Evolutionary conservation across 176 grass and related monocot species (phyloP).

Genomic region (Raddia guianensis): DNA sequence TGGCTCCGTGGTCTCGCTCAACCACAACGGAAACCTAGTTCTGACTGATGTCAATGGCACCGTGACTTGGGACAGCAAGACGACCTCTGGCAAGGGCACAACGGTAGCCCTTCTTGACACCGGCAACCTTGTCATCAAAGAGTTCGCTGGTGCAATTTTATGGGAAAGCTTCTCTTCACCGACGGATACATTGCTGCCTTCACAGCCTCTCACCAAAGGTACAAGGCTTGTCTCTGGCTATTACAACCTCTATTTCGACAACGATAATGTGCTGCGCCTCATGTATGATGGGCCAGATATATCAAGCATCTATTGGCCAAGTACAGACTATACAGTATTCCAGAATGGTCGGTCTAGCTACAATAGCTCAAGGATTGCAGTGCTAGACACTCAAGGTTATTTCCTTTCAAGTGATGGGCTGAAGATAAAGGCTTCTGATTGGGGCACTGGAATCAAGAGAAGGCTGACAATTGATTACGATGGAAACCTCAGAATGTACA

Average conservation of each 20-base stretch:
- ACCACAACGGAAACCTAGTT: slow-evolving; percentile 49
- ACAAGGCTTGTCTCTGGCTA: slow-evolving; percentile 54
- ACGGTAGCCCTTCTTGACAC: slow-evolving; percentile 55
- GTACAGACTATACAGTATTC: slow-evolving; percentile 22
- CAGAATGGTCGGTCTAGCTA: slow-evolving; percentile 48
- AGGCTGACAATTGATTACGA: slow-evolving; percentile 62
- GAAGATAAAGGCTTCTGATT: slow-evolving; percentile 50
- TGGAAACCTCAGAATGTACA: slow-evolving; percentile 64
- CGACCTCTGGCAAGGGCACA: slow-evolving; percentile 21
- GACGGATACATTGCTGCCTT: slow-evolving; percentile 63
- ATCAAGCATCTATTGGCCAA: slow-evolving; percentile 75
- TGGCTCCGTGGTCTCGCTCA: slow-evolving; percentile 53
- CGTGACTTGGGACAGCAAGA: slow-evolving; percentile 55
- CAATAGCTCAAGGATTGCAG: slow-evolving; percentile 59
- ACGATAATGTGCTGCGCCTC: slow-evolving; percentile 62
- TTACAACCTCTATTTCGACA: slow-evolving; percentile 68
- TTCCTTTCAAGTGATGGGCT: slow-evolving; percentile 65
- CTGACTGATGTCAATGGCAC: slow-evolving; percentile 68
- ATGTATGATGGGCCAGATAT: slow-evolving; percentile 64
- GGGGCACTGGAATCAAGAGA: slow-evolving; percentile 44
- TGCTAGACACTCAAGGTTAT: slow-evolving; percentile 53
- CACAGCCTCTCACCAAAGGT: slow-evolving; percentile 53
- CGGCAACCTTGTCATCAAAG: slow-evolving; percentile 72
- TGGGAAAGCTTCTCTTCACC: slow-evolving; percentile 80
- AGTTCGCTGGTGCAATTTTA: slow-evolving; percentile 14